Conservation (phyloP, 1,284 basidiomycete species). For the Tetrapyrgos nigripes region DNA sequence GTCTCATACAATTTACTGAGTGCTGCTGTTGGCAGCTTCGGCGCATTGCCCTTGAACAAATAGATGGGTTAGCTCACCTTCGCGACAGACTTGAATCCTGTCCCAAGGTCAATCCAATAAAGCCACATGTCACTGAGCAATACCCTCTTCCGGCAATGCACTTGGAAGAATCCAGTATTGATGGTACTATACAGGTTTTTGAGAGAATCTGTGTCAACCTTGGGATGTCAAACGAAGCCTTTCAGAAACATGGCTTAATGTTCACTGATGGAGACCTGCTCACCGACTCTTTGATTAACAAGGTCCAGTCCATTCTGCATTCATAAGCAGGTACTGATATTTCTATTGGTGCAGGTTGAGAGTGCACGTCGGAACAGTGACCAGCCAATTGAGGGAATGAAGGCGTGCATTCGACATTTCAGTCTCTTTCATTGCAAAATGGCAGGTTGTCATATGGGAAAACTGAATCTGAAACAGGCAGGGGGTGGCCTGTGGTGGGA, state of each 20-base stretch:
- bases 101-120: constrained; percentile 17
- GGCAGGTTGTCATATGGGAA: constrained; percentile 22
- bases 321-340: neutral
- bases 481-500: constrained; percentile 7
- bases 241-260: constrained; percentile 20
- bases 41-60: constrained; percentile 15
- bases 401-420: constrained; percentile 1
- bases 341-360: constrained; percentile 14
- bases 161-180: constrained; percentile 24
- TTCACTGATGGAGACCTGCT: constrained; percentile 24
- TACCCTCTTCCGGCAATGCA: constrained; percentile 25
- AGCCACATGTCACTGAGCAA: constrained; percentile 19
- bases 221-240: constrained; percentile 3
- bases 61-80: constrained; percentile 8
- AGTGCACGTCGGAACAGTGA: constrained; percentile 13
- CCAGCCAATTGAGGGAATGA: constrained; percentile 4
- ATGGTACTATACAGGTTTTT: constrained; percentile 17
- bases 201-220: constrained; percentile 4
- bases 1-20: neutral
- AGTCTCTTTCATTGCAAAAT: constrained; percentile 24
- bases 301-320: constrained; percentile 10
- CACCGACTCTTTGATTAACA: constrained; percentile 21
- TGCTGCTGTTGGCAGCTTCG: constrained; percentile 20
- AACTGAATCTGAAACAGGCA: neutral
- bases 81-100: constrained; percentile 9